Evolutionary conservation across 257 asterid genomes (phyloP).

Genomic region (Osmanthus fragrans): DNA sequence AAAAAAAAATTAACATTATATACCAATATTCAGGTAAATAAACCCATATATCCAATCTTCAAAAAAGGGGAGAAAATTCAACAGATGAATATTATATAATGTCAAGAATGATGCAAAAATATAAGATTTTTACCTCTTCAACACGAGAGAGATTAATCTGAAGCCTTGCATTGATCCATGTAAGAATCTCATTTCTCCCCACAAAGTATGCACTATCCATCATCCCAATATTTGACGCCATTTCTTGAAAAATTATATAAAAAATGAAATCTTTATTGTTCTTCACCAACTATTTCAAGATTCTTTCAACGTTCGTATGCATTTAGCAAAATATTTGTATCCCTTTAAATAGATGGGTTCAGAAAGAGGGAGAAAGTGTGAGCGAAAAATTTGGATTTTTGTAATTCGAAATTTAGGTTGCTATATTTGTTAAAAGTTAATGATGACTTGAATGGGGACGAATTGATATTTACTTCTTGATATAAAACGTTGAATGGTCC

Average conservation of each 20-base stretch:
- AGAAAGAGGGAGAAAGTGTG: conserved; percentile 14
- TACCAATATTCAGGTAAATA: conserved; percentile 1
- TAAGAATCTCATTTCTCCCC: conserved; percentile 83
- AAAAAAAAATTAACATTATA: not conserved
- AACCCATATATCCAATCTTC: not conserved
- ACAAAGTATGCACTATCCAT: conserved; percentile 94
- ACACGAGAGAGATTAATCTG: conserved; percentile 76
- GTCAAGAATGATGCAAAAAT: not conserved
- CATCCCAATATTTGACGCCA: conserved; percentile 85
- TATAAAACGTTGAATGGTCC: not conserved
- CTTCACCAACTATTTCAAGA: conserved; percentile 20
- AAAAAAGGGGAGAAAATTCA: not conserved
- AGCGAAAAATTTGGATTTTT: conserved; percentile 33
- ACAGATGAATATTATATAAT: not conserved
- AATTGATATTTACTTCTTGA: not conserved
- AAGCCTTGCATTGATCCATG: conserved; percentile 83
- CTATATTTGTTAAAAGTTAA: not conserved
- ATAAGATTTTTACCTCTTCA: conserved; percentile 64
- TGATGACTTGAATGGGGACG: not conserved
- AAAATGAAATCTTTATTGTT: conserved; percentile 5
- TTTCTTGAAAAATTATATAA: conserved; percentile 20
- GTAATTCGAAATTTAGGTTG: conserved; percentile 45
- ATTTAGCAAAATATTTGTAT: not conserved
- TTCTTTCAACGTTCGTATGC: conserved; percentile 12
- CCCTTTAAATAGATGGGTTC: conserved; percentile 3